These are phyloP conservation scores for Populus hybrid DNA, from an alignment of 441 rosid species.

Conservation along the genomic window DNA sequence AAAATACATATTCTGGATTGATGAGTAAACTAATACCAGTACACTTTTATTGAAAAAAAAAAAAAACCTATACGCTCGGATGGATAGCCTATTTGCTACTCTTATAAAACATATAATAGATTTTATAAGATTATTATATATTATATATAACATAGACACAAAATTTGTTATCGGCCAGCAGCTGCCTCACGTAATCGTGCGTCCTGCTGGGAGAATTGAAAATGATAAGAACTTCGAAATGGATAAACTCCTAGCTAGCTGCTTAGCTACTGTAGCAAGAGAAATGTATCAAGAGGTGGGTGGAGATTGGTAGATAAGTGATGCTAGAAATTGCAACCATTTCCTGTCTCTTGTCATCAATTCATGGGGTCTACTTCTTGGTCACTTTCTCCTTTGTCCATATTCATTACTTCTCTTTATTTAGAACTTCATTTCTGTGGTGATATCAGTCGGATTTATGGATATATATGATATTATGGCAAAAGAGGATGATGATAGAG, in stretches of 20 bases:
- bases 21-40: no score
- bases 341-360: neutral
- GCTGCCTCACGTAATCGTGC: neutral
- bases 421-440: neutral
- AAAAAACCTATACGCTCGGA: no score
- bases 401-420: no score
- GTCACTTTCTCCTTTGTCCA: neutral
- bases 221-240: neutral
- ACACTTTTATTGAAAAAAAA: no score
- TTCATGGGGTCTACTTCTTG: neutral
- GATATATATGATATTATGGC: neutral
- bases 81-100: no score
- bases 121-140: no score
- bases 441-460: neutral
- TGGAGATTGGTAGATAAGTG: slow-evolving; percentile 14
- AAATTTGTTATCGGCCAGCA: neutral
- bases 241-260: neutral
- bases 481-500: neutral
- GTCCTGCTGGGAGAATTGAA: neutral
- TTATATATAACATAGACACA: neutral
- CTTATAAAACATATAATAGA: no score
- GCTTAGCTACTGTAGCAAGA: neutral
- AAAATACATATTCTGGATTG: no score
- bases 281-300: neutral
- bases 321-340: slow-evolving; percentile 3